Base-by-base conservation (phyloP, 139 green algal genomes). In the Chlamydomonas urium region DNA sequence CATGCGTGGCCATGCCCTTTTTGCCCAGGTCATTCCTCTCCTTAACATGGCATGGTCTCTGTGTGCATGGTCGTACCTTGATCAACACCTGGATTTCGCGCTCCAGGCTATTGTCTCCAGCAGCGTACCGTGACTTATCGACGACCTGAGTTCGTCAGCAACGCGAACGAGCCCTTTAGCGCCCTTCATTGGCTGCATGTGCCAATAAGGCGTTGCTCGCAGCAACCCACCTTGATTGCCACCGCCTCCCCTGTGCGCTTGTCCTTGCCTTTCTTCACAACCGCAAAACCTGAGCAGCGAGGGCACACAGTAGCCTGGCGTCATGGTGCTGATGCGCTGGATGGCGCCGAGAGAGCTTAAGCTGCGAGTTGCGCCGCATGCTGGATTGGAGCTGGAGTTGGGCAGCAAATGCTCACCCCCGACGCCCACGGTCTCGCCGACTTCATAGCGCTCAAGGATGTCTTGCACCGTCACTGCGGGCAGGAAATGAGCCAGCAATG, bases 221-320 rank as follows among this genome's bases (percentile, higher is more conserved):
- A 53, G 50, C 32, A 47, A 31, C 68, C 26, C 58, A 91, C 88
- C 84, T 93, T 93, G 75, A 93, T 90, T 6, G 88, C 88, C 14
- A 93, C 86, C 4, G 72, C 75, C 65, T 88, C 79, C 0, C 78
- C 79, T 4, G 84, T 85, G 38, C 78, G 62, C 67, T 87, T 90
- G 78, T 93, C 86, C 17, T 75, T 75, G n/a, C 88, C 86, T 50
- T 84, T 85, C 71, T 93, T 93, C 24, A 93, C 88, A 4, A 93
- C 88, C 42, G 88, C 86, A 75, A 90, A 93, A 17, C 88, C 88
- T 93, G 79, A n/a, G 28, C 4, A 58, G 31, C 23, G 19, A 42
- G 65, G 29, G 4, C 5, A 60, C 42, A 38, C 4, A 45, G 8
- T 50, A 50, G 42, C 42, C 8, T 50, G n/a, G n/a, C n/a, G n/a